phyloP scores from a whole-genome alignment of 306 rosid species.

The Prunus davidiana region DNA sequence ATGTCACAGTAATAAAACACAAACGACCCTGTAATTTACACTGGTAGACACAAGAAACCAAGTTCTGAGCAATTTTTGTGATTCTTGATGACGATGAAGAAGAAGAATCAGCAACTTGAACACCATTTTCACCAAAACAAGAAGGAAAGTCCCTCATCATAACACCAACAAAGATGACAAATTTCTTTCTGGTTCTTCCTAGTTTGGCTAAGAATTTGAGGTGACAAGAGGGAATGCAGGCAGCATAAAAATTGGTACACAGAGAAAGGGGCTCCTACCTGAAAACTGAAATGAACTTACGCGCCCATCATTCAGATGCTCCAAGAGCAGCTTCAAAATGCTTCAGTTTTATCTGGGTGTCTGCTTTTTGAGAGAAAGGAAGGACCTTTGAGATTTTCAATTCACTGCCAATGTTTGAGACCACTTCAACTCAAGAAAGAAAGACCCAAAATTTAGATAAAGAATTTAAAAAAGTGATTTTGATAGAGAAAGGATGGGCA shows the following conservation, averaged over 20 bases:
- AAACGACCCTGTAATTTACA: constrained; percentile 48
- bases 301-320: constrained; percentile 13
- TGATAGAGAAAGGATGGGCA: constrained; percentile 23
- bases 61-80: constrained; percentile 60
- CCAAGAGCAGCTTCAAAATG: constrained; percentile 29
- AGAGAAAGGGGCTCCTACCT: constrained; percentile 18
- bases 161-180: constrained; percentile 7
- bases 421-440: neutral
- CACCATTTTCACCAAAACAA: constrained; percentile 89
- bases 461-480: neutral
- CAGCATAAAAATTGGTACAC: neutral
- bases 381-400: too few species aligned
- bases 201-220: constrained; percentile 14
- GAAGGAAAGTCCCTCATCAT: constrained; percentile 89
- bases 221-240: neutral
- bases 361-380: constrained; percentile 6
- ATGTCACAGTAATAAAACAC: constrained; percentile 68
- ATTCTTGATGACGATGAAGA: constrained; percentile 44
- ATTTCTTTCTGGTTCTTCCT: constrained; percentile 5
- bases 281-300: constrained; percentile 14
- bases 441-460: neutral
- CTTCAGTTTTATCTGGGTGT: constrained; percentile 24
- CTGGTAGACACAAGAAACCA: constrained; percentile 73
- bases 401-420: too few species aligned
- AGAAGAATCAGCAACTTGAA: constrained; percentile 74